Evolutionary conservation across 139 green algal species (phyloP).

Genomic region (Closterium sp.): DNA sequence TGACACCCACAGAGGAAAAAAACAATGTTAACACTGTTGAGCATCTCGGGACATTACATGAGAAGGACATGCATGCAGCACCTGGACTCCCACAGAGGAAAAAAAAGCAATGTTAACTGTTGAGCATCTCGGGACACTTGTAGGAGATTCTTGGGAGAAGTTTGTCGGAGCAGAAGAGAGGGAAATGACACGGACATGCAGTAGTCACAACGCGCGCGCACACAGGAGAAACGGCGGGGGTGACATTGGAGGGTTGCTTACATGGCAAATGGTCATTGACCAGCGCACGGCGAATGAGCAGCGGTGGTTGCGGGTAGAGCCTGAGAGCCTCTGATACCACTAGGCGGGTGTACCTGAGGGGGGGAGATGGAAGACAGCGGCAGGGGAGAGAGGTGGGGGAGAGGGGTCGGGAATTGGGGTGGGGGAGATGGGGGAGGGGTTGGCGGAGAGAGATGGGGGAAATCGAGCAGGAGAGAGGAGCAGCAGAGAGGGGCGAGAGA

Average conservation of each 20-base stretch:
- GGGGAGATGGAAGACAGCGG: slow-evolving; percentile 23
- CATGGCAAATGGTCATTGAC: slow-evolving; percentile 76
- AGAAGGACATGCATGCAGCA: too few species aligned
- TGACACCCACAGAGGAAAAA: too few species aligned
- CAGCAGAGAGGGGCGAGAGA: too few species aligned
- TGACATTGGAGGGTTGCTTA: background rate
- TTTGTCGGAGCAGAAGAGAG: too few species aligned
- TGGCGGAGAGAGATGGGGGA: background rate
- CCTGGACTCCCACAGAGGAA: too few species aligned
- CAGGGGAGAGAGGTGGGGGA: slow-evolving; percentile 55
- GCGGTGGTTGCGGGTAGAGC: slow-evolving; percentile 93
- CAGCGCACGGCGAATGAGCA: slow-evolving; percentile 90
- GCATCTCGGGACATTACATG: too few species aligned
- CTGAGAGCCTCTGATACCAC: slow-evolving; percentile 84
- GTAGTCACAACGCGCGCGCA: background rate
- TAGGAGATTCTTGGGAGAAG: too few species aligned
- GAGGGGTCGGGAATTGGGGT: background rate
- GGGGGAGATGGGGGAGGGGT: background rate
- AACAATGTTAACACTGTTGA: too few species aligned
- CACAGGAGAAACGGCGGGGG: background rate
- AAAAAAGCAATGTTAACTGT: too few species aligned
- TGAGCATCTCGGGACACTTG: too few species aligned
- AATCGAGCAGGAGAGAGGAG: background rate
- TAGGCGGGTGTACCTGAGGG: slow-evolving; percentile 58
- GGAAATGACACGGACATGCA: background rate